Evolutionary conservation across 257 asterid genomes (phyloP), one percentile per base, ranked within the genome.

Genomic region (Solanum medicagineum): DNA sequence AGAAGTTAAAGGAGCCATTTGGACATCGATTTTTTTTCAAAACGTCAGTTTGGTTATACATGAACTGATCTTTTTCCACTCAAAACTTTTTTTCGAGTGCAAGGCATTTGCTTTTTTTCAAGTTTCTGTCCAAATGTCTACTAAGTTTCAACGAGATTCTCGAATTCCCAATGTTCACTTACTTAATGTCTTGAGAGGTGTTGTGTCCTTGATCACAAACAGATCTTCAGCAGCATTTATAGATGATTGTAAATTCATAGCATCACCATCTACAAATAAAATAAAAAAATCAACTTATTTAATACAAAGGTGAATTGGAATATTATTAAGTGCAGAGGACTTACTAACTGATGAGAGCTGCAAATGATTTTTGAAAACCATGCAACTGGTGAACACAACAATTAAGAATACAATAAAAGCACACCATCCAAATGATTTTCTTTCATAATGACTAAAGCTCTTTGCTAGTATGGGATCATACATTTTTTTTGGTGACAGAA

Each of bases 381-480:
- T 87, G 86, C 88, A 89, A 84, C 86, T 85, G 74, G 87, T 90
- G 7, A 91, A 84, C 5, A 87, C 92, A 62, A 89, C 42, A 14
- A 90, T 7, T 69, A 91, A 70, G 68, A 91, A 82, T 59, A 91
- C 22, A 24, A 91, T 4, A 40, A 91, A 73, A 9, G 93, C 97
- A 40, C 86, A 85, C 29, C 80, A 90, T 14, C 93, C 90, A 68
- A 94, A 88, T 80, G 91, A 81, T 79, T 81, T 92, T 81, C 94
- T 93, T 42, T 94, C 95, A 75, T 88, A 65, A 11, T 84, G 81
- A 62, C 90, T 92, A 84, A 94, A 92, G 80, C 97, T 93, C 84
- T 92, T 93, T 11, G 94, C 89, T 20, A 94, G 86, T 22, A 94
- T 90, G 74, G 98, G 94, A 90, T 92, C 93, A 63, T 94, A 91